Conservation (phyloP, 768 basidiomycete species). For the Lentinula detonsa region DNA sequence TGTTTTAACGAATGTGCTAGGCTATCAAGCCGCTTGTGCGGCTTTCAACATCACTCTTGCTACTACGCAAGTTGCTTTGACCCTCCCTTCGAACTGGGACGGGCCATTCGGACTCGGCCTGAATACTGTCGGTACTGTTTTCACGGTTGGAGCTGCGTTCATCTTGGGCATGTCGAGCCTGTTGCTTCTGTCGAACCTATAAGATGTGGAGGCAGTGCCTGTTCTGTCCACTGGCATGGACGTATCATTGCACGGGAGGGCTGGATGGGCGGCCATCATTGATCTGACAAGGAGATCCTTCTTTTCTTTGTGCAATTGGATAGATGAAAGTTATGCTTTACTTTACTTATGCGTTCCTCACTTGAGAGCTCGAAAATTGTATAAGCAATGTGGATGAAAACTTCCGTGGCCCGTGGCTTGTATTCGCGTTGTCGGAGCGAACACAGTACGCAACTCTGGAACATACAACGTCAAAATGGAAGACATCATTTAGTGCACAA, state of each 20-base stretch:
- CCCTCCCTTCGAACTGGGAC: slow-evolving; percentile 27
- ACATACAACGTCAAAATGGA: no score
- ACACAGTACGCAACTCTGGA: no score
- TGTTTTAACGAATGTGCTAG: slow-evolving; percentile 25
- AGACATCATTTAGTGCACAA: no score
- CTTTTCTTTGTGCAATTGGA: background rate
- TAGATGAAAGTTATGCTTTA: background rate
- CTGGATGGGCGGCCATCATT: background rate
- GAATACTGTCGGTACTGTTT: slow-evolving; percentile 32
- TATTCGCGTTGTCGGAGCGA: no score
- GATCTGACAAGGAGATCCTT: background rate
- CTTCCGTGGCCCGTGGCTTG: no score
- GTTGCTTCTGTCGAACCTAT: slow-evolving; percentile 47
- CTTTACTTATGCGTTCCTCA: background rate
- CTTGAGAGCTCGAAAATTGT: background rate
- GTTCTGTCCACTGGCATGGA: background rate
- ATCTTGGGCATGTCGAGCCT: slow-evolving; percentile 46
- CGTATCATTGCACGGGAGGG: background rate
- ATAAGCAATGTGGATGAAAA: no score
- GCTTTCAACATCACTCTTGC: slow-evolving; percentile 31
- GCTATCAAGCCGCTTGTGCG: slow-evolving; percentile 47
- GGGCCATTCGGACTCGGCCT: slow-evolving; percentile 29
- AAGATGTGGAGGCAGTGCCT: background rate
- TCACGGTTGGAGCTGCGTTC: slow-evolving; percentile 36
- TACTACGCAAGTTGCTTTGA: slow-evolving; percentile 32